Base-by-base conservation (phyloP, 2,329 filamentous ascomycete genomes). In the Neonectria faginata region DNA sequence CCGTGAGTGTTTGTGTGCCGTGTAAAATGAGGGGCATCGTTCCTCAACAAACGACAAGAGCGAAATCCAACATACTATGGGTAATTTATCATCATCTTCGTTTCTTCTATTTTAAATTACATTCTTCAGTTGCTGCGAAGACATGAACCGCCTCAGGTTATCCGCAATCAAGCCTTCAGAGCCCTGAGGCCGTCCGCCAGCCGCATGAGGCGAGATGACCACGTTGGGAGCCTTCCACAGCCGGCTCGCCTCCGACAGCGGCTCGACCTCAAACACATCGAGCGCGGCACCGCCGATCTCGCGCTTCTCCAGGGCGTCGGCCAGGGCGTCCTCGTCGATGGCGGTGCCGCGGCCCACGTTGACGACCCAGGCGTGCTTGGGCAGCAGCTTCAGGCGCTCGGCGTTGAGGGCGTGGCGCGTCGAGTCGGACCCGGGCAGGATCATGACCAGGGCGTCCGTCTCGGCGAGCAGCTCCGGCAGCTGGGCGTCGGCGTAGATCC, bases 101-200 rank as follows among this genome's bases (percentile, higher is more conserved):
- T 59, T 41, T 60, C 16, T 3, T 58, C 55, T 64, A 44, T 64
- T 31, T 67, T 55, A 73, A 51, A 77, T 73, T 18, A 70, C 52
- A 85, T 91, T 91, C 80, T 82, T 87, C 73, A 91, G 70, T 60
- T 81, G 73, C 79, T 90, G 87, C 1, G 83, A 83, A 1, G 88
- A 88, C 67, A 88, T 67, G 71, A 89, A 88, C 67, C 83, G 79
- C 67, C 87, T 80, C 77, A 91, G 68, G 69, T 91, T 91, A 62
- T 87, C 83, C 44, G 85, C 84, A 66, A 90, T 88, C 72, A 91
- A 76, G 6, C 70, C 81, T 79, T 90, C 88, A 0, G 84, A 81
- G 4, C 84, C 87, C 76, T 89, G 87, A 5, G 89, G 89, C 63
- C 89, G 76, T 0, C 87, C 87, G 3, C 87, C 87, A 0, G 87